Base-by-base conservation (phyloP, 169 alveolate species). In the Cryptosporidium muris region DNA sequence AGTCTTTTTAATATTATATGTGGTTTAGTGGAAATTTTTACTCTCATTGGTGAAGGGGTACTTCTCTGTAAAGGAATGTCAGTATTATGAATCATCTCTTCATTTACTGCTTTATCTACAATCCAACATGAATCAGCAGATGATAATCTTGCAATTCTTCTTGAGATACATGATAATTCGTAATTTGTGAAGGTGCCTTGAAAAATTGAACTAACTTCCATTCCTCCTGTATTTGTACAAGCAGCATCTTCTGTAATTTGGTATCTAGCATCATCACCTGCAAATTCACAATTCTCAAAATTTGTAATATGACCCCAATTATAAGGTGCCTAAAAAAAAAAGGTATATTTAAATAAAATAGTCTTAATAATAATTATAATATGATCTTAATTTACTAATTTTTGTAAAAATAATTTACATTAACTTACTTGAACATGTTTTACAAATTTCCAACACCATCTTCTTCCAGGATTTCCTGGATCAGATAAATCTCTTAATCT, bases 381-480 rank as follows among this genome's bases (percentile, higher is more conserved):
- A 25, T 25, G 0, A 12, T 51, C 56, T 11, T 51, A 51, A 12
- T 51, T 51, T 51, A 12, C 56, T 51, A 12, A 12, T n/a, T 25
- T 25, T 25, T 25, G 25, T 25, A 25, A 25, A 25, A 25, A 25
- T 25, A 25, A 25, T 34, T 12, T 0, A 6, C 43, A 53, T 9
- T 4, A 38, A 74, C 85, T 74, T 74, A 74, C 85, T 63, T 74
- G 85, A 60, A 68, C 54, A 54, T 74, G 85, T 12, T 74, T 74
- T 38, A 74, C 85, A 8, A 74, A 74, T 62, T 74, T 74, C 85
- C 85, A 74, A 25, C 85, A 74, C 85, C 85, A 74, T 58, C 85
- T 74, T 74, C 85, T 56, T 9, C 85, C 85, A 3, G 85, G 85
- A 25, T 74, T 74, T 12, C 85, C 85, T 16, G 85, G 85, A 42